These are phyloP conservation scores for Scalesia atractyloides DNA, from an alignment of 129 eudicot genomes.

Conservation along the genomic window DNA sequence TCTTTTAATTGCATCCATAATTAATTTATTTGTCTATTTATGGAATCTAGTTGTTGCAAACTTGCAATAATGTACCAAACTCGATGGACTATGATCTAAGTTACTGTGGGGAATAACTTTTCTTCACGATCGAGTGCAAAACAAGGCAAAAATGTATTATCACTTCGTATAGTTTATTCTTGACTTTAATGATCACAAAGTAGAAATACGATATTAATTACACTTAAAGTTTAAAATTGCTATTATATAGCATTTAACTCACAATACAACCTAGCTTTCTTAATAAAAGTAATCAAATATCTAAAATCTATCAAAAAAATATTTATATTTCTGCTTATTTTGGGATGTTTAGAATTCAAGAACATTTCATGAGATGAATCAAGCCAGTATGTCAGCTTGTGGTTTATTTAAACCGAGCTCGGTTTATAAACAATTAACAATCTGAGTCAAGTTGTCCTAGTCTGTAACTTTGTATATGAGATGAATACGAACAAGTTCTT, in stretches of 20 bases:
- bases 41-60: not conserved
- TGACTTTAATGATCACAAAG: not conserved
- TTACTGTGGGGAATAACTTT: constrained; percentile 8
- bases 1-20: not conserved
- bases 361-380: too few relatives aligned
- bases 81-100: constrained; percentile 23
- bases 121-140: constrained; percentile 11
- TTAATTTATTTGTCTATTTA: not conserved
- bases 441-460: too few relatives aligned
- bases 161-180: not conserved
- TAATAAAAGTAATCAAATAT: not conserved
- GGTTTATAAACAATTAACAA: too few relatives aligned
- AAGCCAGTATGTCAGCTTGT: too few relatives aligned
- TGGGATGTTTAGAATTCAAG: too few relatives aligned
- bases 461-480: too few relatives aligned
- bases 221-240: not conserved
- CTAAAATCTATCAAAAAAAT: not conserved
- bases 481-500: too few relatives aligned
- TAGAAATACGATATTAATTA: not conserved
- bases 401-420: too few relatives aligned
- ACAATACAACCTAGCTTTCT: not conserved
- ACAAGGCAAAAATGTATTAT: constrained; percentile 12
- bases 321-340: not conserved
- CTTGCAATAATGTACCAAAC: constrained; percentile 7
- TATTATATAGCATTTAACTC: not conserved